phyloP scores from a whole-genome alignment of 2,329 filamentous ascomycete species.

The Epichloe uncinata region DNA sequence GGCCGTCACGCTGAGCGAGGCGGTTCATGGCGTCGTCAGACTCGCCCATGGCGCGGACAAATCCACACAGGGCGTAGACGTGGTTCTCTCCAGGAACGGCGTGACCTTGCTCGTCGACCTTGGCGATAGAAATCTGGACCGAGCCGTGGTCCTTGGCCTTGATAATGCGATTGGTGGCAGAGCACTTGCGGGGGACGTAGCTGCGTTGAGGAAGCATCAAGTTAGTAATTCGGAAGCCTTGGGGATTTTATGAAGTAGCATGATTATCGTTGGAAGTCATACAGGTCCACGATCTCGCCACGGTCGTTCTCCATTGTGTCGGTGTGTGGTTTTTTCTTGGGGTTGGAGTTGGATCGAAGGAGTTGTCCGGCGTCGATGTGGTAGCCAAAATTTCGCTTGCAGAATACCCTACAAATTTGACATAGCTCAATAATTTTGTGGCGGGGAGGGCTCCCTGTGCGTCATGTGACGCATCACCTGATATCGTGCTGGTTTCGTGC shows the following conservation, averaged over 20 bases:
- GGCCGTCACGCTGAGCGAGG: conserved; percentile 87
- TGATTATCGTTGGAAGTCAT: conserved; percentile 29
- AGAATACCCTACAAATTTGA: conserved; percentile 21
- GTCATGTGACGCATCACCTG: conserved; percentile 24
- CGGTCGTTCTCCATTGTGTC: conserved; percentile 99
- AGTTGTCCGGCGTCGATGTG: conserved; percentile 17
- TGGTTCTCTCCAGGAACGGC: conserved; percentile 91
- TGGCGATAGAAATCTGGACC: conserved; percentile 92
- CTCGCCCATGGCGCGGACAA: conserved; percentile 97
- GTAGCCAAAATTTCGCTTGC: conserved; percentile 17
- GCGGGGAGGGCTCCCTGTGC: conserved; percentile 22
- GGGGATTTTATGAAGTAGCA: background rate
- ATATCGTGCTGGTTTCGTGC: conserved; percentile 19
- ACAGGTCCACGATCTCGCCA: conserved; percentile 99
- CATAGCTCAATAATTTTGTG: conserved; percentile 22
- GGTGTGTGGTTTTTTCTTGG: conserved; percentile 18
- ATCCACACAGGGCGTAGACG: conserved; percentile 92
- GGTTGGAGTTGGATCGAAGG: conserved; percentile 10
- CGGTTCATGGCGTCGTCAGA: conserved; percentile 93
- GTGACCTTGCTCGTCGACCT: conserved; percentile 98
- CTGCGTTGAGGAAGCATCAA: conserved; percentile 29
- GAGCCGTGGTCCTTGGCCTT: conserved; percentile 99
- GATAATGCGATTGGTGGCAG: conserved; percentile 98
- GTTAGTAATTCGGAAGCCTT: conserved; percentile 15
- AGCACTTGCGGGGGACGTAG: conserved; percentile 98